These are phyloP conservation scores for Viola pubescens DNA, from an alignment of 441 rosid genomes.

Conservation along the genomic window DNA sequence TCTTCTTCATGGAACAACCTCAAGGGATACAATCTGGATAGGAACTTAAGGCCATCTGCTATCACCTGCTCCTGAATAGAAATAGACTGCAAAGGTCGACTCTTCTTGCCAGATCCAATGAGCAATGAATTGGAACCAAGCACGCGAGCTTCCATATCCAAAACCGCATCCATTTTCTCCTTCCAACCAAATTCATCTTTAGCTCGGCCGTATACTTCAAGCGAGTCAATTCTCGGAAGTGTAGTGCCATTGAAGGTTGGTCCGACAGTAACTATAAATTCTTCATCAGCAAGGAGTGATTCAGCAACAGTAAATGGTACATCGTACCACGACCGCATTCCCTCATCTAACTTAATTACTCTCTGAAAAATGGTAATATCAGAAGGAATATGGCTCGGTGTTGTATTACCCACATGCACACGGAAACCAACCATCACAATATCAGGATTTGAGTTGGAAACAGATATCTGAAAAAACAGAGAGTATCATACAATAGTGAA, in stretches of 20 bases:
- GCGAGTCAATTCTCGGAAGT: constrained; percentile 86
- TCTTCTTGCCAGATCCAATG: constrained; percentile 67
- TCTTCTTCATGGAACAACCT: constrained; percentile 61
- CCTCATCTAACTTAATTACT: constrained; percentile 92
- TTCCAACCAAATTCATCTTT: constrained; percentile 99
- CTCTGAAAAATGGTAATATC: constrained; percentile 93
- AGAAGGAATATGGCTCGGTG: constrained; percentile 92
- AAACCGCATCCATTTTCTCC: constrained; percentile 90
- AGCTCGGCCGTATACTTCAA: constrained; percentile 97
- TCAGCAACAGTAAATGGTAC: constrained; percentile 97
- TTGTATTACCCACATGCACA: constrained; percentile 86
- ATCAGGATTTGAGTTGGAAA: constrained; percentile 95
- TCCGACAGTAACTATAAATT: constrained; percentile 78
- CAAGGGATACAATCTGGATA: constrained; percentile 63
- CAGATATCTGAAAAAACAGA: constrained; percentile 55
- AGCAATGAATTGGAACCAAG: constrained; percentile 75
- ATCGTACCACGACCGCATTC: constrained; percentile 98
- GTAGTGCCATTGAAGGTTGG: constrained; percentile 82
- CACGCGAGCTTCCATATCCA: constrained; percentile 96
- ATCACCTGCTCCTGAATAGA: constrained; percentile 89
- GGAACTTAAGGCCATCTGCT: constrained; percentile 90
- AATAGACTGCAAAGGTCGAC: constrained; percentile 62
- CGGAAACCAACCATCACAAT: constrained; percentile 99
- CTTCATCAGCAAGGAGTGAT: constrained; percentile 99
- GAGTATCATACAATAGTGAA: constrained; percentile 9